Evolutionary conservation across 2,329 filamentous ascomycete species (phyloP), one percentile per base, ranked within the genome.

Genomic region (Cytospora mali): DNA sequence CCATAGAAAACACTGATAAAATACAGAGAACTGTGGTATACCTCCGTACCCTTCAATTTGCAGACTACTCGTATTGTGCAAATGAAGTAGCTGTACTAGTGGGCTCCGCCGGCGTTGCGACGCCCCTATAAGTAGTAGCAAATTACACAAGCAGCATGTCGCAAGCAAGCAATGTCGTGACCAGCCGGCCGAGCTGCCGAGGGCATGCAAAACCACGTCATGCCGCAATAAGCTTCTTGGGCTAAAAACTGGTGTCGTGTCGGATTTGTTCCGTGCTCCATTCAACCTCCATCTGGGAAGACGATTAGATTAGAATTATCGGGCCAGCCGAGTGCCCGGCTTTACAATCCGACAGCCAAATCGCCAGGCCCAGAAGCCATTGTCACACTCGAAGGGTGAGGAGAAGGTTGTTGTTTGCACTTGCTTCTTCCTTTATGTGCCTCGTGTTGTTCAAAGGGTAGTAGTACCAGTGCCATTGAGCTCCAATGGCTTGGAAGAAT

Each of bases 221-320:
- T 46, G 42, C 42, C 42, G 42, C 10, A 46, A 46, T 46, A 46
- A 46, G 42, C 42, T 46, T 46, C 42, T 46, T 46, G n/a, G 42
- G 13, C 42, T 46, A 46, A 46, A 23, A 46, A 9, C n/a, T 23
- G n/a, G n/a, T 23, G n/a, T 46, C 42, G 42, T 46, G 42, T 46
- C 42, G 42, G 42, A 18, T 21, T 46, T 21, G 42, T 46, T 46
- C 42, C 42, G 42, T 46, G 7, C 42, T 23, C 42, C 42, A 23
- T 46, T 21, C n/a, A 21, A 21, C 42, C 42, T 46, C n/a, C n/a
- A 46, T 21, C 7, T 10, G 18, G 21, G 9, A 11, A 10, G 42
- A 13, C 21, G n/a, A 23, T 21, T 46, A 21, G 42, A 46, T 46
- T 46, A 10, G 9, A 13, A 21, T n/a, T 21, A 23, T 46, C 21